Percentiles rank a stretch among this genome's conserved stretches.
phyloP scores from a whole-genome alignment of 2,329 filamentous ascomycete genomes.

The Coniochaeta pulveracea region DNA sequence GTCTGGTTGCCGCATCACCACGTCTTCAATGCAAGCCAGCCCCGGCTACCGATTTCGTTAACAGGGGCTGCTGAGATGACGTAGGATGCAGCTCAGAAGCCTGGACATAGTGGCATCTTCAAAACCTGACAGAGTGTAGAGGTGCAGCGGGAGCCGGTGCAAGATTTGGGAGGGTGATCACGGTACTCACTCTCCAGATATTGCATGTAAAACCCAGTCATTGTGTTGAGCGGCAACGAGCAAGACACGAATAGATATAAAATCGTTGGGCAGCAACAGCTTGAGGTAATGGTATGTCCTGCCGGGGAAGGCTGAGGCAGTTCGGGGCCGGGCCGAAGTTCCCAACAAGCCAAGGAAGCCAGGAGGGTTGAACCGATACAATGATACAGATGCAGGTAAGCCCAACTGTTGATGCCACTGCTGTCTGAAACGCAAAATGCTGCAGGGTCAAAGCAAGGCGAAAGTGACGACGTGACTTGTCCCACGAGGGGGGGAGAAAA shows the following conservation, averaged over 20 bases:
- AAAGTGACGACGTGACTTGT: constrained; percentile 22
- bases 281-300: background rate
- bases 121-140: no score
- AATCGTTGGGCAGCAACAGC: background rate
- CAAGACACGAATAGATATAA: constrained; percentile 4
- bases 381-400: constrained; percentile 36
- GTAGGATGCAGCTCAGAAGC: no score
- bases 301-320: background rate
- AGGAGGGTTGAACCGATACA: constrained; percentile 14
- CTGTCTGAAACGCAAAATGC: constrained; percentile 12
- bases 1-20: no score
- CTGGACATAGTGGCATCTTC: no score
- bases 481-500: constrained; percentile 17
- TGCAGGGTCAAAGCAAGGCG: constrained; percentile 11
- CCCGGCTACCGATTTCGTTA: no score
- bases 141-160: no score
- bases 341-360: constrained; percentile 8
- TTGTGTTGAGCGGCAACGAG: constrained; percentile 25
- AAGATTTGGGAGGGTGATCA: background rate
- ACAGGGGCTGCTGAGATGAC: no score
- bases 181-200: constrained; percentile 61
- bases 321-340: background rate
- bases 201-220: constrained; percentile 60
- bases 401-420: constrained; percentile 36
- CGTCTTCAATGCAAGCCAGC: no score